phyloP scores from a whole-genome alignment of 1,139 yeast species.

The Candida labiduridarum region DNA sequence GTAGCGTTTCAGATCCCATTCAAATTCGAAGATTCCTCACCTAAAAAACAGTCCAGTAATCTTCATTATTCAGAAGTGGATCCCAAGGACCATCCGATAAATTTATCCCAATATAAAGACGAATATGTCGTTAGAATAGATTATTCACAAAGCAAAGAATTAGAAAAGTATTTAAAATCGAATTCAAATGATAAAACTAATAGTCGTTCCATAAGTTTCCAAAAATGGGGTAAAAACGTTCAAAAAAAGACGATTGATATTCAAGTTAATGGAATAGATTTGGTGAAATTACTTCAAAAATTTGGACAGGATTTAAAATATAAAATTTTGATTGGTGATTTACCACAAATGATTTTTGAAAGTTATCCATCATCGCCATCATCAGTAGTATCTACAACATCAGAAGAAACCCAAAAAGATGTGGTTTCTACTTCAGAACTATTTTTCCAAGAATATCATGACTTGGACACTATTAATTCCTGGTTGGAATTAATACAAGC shows the following conservation, averaged over 20 bases:
- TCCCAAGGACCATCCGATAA: constrained; percentile 41
- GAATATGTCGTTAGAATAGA: constrained; percentile 54
- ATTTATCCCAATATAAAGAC: constrained; percentile 49
- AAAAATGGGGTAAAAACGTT: constrained; percentile 37
- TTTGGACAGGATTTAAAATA: constrained; percentile 25
- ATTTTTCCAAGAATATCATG: constrained; percentile 74
- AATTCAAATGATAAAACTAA: neutral
- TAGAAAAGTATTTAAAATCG: constrained; percentile 22
- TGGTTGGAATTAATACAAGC: constrained; percentile 66
- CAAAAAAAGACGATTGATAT: constrained; percentile 32
- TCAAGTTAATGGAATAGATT: constrained; percentile 29
- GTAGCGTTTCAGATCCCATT: constrained; percentile 16
- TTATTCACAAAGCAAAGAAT: constrained; percentile 20
- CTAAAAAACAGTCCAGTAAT: neutral
- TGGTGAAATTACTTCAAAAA: constrained; percentile 23
- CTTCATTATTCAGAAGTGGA: constrained; percentile 21
- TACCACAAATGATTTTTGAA: constrained; percentile 57
- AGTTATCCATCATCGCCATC: constrained; percentile 58
- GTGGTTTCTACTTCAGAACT: constrained; percentile 35
- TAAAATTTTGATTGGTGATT: constrained; percentile 52
- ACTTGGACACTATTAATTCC: constrained; percentile 65
- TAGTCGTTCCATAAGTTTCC: constrained; percentile 18
- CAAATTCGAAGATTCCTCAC: constrained; percentile 1
- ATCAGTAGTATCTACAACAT: constrained; percentile 15
- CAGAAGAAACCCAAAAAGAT: constrained; percentile 16